Conservation (phyloP, 371 early-diverging fungal genomes). For the Capillidium heterosporum region DNA sequence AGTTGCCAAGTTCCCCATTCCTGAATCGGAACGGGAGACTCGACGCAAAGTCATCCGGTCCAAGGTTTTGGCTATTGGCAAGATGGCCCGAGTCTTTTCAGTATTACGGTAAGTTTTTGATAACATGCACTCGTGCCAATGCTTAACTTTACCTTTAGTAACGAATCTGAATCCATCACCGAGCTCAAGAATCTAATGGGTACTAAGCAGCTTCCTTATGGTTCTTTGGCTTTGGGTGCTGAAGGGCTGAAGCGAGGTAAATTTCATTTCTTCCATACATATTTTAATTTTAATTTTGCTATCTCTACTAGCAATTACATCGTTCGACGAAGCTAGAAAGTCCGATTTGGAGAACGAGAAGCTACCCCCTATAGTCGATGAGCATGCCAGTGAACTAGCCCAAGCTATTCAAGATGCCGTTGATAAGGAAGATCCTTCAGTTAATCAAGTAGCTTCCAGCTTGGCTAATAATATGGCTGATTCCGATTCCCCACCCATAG, state of each 20-base stretch:
- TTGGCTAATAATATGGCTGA: background rate
- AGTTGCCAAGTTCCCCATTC: background rate
- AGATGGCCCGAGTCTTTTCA: constrained; percentile 73
- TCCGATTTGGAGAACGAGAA: constrained; percentile 84
- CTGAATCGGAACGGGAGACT: constrained; percentile 28
- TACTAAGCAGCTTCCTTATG: constrained; percentile 57
- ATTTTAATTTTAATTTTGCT: background rate
- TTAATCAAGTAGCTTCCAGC: background rate
- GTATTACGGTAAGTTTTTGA: constrained; percentile 37
- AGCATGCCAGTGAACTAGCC: constrained; percentile 14
- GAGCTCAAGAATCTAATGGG: constrained; percentile 84
- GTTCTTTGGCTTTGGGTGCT: constrained; percentile 71
- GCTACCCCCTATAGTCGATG: constrained; percentile 61
- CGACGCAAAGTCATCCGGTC: constrained; percentile 58
- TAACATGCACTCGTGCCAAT: background rate
- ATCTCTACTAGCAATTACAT: constrained; percentile 39
- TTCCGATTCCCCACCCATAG: background rate
- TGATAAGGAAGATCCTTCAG: constrained; percentile 10
- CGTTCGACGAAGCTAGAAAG: constrained; percentile 79
- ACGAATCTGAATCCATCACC: constrained; percentile 75
- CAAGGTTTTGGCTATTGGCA: constrained; percentile 85
- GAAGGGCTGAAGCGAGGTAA: constrained; percentile 72
- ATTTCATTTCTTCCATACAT: background rate
- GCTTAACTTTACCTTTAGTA: constrained; percentile 12
- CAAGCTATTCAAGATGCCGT: constrained; percentile 26